Conservation (phyloP, 192 early-diverging fungal genomes). For the Linderina pennispora region DNA sequence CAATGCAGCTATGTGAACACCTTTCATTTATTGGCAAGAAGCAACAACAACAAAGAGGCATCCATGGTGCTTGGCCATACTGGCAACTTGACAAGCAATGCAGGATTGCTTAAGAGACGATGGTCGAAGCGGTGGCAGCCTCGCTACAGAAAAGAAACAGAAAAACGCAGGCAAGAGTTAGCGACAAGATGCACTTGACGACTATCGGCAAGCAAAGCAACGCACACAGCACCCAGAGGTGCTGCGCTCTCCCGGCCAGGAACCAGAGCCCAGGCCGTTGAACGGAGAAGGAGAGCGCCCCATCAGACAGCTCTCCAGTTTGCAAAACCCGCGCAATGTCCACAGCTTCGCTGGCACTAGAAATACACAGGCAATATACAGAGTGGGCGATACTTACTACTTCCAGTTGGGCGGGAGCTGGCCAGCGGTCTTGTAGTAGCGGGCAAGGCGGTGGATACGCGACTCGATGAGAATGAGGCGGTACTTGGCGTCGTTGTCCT, state of each 20-base stretch:
- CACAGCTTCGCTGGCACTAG: no score
- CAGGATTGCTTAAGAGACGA: slow-evolving; percentile 27
- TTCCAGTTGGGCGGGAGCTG: slow-evolving; percentile 97
- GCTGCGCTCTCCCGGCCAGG: slow-evolving; percentile 18
- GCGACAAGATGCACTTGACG: slow-evolving; percentile 15
- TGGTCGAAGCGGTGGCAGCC: neutral
- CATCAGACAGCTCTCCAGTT: slow-evolving; percentile 3
- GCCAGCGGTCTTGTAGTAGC: slow-evolving; percentile 98
- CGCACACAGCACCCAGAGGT: slow-evolving; percentile 3
- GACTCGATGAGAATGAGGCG: slow-evolving; percentile 97
- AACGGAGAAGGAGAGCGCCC: slow-evolving; percentile 1
- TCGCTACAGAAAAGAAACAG: neutral
- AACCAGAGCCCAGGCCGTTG: neutral
- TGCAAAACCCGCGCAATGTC: slow-evolving; percentile 34
- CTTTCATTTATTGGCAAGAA: no score
- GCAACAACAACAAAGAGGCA: no score
- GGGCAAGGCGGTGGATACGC: slow-evolving; percentile 94
- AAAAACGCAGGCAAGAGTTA: slow-evolving; percentile 3
- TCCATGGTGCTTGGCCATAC: no score
- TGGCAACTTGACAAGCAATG: no score
- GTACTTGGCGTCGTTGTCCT: slow-evolving; percentile 99
- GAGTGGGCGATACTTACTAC: slow-evolving; percentile 73
- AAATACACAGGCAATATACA: slow-evolving; percentile 6
- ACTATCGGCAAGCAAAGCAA: slow-evolving; percentile 43
- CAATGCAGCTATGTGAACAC: no score